phyloP scores from a whole-genome alignment of 1,139 yeast species.

The Sugiyamaella grinbergsii region DNA sequence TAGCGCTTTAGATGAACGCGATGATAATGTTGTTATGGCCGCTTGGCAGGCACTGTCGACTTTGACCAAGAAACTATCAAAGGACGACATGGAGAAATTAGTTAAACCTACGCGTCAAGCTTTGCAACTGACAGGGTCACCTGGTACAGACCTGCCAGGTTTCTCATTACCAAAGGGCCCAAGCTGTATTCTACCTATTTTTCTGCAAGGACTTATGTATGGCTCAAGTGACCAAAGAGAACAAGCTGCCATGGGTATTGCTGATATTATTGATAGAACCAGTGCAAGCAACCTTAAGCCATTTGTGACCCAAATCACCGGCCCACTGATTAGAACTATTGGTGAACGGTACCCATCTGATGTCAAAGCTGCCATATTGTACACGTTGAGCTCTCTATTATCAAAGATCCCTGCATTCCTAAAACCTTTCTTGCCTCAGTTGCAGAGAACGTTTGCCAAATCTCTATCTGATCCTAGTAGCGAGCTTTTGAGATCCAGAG shows the following conservation, averaged over 20 bases:
- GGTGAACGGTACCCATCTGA: slow-evolving; percentile 93
- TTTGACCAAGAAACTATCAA: slow-evolving; percentile 68
- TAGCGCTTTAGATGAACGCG: slow-evolving; percentile 69
- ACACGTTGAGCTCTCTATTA: slow-evolving; percentile 77
- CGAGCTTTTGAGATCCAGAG: slow-evolving; percentile 73
- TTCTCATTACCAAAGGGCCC: slow-evolving; percentile 85
- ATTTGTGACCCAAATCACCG: slow-evolving; percentile 90
- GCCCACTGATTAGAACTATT: slow-evolving; percentile 96
- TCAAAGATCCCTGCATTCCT: slow-evolving; percentile 85
- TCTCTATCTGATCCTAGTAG: slow-evolving; percentile 70
- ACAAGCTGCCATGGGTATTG: slow-evolving; percentile 83
- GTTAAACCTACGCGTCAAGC: slow-evolving; percentile 80
- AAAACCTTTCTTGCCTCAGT: slow-evolving; percentile 95
- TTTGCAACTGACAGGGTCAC: slow-evolving; percentile 63
- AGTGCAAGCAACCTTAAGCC: slow-evolving; percentile 81
- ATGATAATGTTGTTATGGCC: slow-evolving; percentile 62
- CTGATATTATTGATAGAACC: slow-evolving; percentile 82
- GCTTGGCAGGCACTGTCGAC: slow-evolving; percentile 70
- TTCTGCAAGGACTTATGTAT: slow-evolving; percentile 93
- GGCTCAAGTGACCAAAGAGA: slow-evolving; percentile 87
- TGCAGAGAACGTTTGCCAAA: slow-evolving; percentile 95
- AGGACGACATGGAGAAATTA: slow-evolving; percentile 72
- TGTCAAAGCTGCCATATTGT: slow-evolving; percentile 87
- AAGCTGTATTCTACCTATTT: slow-evolving; percentile 82
- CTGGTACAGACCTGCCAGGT: slow-evolving; percentile 70